Base-by-base conservation (phyloP, 257 asterid genomes). In the Solanum tacnaense region DNA sequence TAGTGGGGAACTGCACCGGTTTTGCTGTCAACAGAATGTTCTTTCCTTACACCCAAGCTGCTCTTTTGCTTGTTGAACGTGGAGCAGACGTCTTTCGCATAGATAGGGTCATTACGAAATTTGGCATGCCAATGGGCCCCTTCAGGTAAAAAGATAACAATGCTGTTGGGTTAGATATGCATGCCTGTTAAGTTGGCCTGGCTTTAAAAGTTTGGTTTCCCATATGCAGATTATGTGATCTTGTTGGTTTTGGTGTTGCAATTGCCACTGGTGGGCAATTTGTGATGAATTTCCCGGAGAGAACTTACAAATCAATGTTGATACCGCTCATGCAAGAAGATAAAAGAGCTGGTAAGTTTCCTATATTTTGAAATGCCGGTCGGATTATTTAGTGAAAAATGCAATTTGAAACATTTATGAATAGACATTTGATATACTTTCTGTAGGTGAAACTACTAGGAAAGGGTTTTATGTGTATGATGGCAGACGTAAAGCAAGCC, bases 111-210 rank as follows among this genome's bases (percentile, higher is more conserved):
- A 92, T 96, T 83, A 91, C 98, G 79, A 97, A 94, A 92, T 97
- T 94, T 49, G 99, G 99, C 75, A 95, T 97, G 99, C 99, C 99
- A 0, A 96, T 97, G 98, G 99, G 99, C 21, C 99, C 99, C 44
- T 97, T 97, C 93, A 97, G 99, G 99, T 97, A 81, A 9, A 36
- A 82, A 49, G 44, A 82, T 9, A 34, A 36, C 31, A 35, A 27
- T 29, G 70, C 29, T 18, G 12, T 82, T 5, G 85, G 16, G 25
- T 52, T 13, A 23, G 56, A 60, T 75, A 29, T 49, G 41, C 67
- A 39, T 21, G 5, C 15, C 62, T 71, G 67, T 35, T 67, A 31
- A 84, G 83, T 56, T 85, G 67, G 0, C 39, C 56, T 74, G 72
- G 70, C 73, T 60, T 85, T 2, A 79, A 70, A 67, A 67, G 78